phyloP scores from a whole-genome alignment of 2,329 filamentous ascomycete genomes.

The Neofusicoccum ribis region DNA sequence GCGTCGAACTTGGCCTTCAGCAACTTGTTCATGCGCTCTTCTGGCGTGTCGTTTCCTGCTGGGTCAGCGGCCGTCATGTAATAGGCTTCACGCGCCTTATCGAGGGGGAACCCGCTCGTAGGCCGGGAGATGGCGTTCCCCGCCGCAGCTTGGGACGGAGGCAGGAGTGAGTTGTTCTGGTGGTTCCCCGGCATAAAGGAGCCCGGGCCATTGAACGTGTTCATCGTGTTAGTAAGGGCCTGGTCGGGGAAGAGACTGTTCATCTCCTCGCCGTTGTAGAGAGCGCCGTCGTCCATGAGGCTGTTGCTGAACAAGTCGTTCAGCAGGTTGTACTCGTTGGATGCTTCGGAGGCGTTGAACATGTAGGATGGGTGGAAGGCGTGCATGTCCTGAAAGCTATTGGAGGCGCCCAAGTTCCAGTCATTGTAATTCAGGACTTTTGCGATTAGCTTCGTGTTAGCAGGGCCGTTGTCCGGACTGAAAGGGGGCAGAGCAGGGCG shows the following conservation, averaged over 20 bases:
- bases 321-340: slow-evolving; percentile 93
- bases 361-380: slow-evolving; percentile 92
- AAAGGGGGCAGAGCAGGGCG: slow-evolving; percentile 25
- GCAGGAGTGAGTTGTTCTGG: slow-evolving; percentile 45
- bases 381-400: slow-evolving; percentile 91
- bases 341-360: slow-evolving; percentile 91
- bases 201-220: slow-evolving; percentile 36
- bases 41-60: slow-evolving; percentile 79
- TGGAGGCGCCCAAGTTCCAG: slow-evolving; percentile 71
- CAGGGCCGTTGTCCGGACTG: slow-evolving; percentile 25
- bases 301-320: slow-evolving; percentile 96
- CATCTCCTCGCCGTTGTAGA: slow-evolving; percentile 42
- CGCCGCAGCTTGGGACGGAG: slow-evolving; percentile 45
- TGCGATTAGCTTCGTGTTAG: slow-evolving; percentile 22
- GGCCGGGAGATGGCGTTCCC: slow-evolving; percentile 62
- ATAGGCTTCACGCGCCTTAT: slow-evolving; percentile 79
- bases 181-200: slow-evolving; percentile 41
- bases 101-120: slow-evolving; percentile 61
- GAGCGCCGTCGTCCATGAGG: slow-evolving; percentile 68
- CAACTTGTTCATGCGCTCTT: slow-evolving; percentile 93
- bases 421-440: slow-evolving; percentile 81
- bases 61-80: slow-evolving; percentile 97
- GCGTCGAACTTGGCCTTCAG: slow-evolving; percentile 95
- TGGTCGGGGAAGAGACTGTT: slow-evolving; percentile 60
- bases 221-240: slow-evolving; percentile 49